Conservation (phyloP, 106 monocot species). For the Dendrobium officinale region DNA sequence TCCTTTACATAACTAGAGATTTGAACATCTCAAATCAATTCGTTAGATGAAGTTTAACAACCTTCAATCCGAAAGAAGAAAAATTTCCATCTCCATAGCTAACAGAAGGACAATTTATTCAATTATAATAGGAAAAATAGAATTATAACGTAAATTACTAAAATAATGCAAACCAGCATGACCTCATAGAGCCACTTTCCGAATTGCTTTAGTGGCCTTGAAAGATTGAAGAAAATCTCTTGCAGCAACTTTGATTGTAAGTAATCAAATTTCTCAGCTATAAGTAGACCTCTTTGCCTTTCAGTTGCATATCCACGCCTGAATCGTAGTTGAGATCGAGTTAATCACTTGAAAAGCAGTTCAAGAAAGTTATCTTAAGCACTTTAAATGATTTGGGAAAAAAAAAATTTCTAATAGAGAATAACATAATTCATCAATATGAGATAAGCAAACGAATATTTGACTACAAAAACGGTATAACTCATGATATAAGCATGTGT, state of each 20-base stretch:
- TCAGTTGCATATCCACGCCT: conserved; percentile 95
- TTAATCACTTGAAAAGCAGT: neutral
- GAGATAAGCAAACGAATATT: neutral
- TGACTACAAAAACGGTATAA: neutral
- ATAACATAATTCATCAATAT: neutral
- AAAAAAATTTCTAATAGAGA: neutral
- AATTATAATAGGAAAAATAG: neutral
- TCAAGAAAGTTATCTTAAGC: neutral
- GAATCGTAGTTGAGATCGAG: neutral
- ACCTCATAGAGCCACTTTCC: conserved; percentile 69
- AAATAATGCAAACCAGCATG: conserved; percentile 4
- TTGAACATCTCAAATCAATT: neutral
- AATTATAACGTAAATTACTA: neutral
- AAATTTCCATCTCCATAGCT: neutral
- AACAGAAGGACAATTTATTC: neutral
- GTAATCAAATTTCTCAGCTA: conserved; percentile 91
- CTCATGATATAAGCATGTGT: neutral
- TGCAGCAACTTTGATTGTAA: conserved; percentile 87
- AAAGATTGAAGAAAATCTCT: conserved; percentile 59
- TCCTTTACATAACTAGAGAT: neutral
- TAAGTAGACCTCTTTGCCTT: conserved; percentile 74
- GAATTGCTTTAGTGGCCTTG: conserved; percentile 60
- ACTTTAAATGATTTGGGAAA: neutral
- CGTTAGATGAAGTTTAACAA: neutral
- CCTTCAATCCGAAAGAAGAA: neutral